phyloP scores from a whole-genome alignment of 352 stramenopile genomes.

The Globisporangium okanoganense region DNA sequence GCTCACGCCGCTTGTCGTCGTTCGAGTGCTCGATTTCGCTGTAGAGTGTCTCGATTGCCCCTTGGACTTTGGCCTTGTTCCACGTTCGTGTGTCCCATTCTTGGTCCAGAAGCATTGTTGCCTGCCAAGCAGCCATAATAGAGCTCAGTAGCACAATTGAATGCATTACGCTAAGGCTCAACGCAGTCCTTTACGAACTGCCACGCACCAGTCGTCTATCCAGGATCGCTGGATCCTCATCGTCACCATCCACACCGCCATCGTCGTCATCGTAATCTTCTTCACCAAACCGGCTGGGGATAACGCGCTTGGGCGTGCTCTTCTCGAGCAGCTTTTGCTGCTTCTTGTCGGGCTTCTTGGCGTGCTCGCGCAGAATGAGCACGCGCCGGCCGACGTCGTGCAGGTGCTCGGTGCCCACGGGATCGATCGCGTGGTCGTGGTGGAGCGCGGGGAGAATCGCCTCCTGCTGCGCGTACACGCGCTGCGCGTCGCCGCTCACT shows the following conservation, averaged over 20 bases:
- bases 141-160: background rate
- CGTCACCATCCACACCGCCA: slow-evolving; percentile 20
- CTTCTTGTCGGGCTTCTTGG: slow-evolving; percentile 28
- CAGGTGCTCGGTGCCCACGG: slow-evolving; percentile 36
- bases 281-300: slow-evolving; percentile 51
- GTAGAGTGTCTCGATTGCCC: slow-evolving; percentile 66
- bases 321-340: slow-evolving; percentile 20
- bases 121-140: slow-evolving; percentile 23
- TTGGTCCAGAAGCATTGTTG: slow-evolving; percentile 73
- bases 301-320: slow-evolving; percentile 37
- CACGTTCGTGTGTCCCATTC: slow-evolving; percentile 77
- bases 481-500: slow-evolving; percentile 51
- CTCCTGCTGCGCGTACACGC: slow-evolving; percentile 50
- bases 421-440: slow-evolving; percentile 41
- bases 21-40: slow-evolving; percentile 51
- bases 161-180: background rate
- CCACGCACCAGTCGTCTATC: slow-evolving; percentile 57
- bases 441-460: slow-evolving; percentile 47
- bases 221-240: slow-evolving; percentile 21
- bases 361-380: slow-evolving; percentile 48
- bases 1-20: slow-evolving; percentile 33
- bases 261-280: slow-evolving; percentile 24
- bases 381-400: slow-evolving; percentile 57
- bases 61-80: slow-evolving; percentile 55
- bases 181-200: background rate